Evolutionary conservation across 148 eudicot species (phyloP).

Genomic region (Bassia scoparia): DNA sequence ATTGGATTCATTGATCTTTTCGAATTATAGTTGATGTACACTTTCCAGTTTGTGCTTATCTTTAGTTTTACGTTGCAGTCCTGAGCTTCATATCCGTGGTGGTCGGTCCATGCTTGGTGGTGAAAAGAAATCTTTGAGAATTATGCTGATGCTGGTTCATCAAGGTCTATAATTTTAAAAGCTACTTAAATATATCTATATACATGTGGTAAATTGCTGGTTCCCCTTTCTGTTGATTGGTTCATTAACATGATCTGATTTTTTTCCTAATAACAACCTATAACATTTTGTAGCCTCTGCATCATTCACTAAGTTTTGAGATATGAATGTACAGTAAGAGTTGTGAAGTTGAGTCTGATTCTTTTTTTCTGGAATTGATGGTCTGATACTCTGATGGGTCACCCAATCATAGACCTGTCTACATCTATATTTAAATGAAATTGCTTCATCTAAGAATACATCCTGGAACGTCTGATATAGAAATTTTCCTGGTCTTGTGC

Average conservation of each 20-base stretch:
- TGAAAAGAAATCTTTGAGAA: constrained; percentile 63
- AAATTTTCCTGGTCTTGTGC: background rate
- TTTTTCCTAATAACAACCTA: background rate
- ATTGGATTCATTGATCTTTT: background rate
- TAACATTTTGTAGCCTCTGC: constrained; percentile 1
- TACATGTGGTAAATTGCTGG: constrained; percentile 4
- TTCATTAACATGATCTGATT: background rate
- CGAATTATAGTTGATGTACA: background rate
- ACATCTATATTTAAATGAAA: no score
- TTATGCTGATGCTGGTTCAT: constrained; percentile 52
- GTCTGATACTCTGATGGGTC: background rate
- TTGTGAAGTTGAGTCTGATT: background rate
- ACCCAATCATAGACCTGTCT: background rate
- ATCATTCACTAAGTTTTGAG: background rate
- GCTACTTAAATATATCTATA: constrained; percentile 1
- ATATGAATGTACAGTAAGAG: background rate
- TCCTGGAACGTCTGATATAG: background rate
- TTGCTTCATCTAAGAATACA: background rate
- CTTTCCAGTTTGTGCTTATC: constrained; percentile 16
- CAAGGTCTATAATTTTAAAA: constrained; percentile 50
- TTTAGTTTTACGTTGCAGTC: constrained; percentile 48
- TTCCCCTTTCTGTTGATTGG: constrained; percentile 7
- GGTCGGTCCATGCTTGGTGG: constrained; percentile 94
- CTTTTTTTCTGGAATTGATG: background rate
- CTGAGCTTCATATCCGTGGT: constrained; percentile 79